Conservation (phyloP, 106 monocot species). For the Phalaenopsis equestris region DNA sequence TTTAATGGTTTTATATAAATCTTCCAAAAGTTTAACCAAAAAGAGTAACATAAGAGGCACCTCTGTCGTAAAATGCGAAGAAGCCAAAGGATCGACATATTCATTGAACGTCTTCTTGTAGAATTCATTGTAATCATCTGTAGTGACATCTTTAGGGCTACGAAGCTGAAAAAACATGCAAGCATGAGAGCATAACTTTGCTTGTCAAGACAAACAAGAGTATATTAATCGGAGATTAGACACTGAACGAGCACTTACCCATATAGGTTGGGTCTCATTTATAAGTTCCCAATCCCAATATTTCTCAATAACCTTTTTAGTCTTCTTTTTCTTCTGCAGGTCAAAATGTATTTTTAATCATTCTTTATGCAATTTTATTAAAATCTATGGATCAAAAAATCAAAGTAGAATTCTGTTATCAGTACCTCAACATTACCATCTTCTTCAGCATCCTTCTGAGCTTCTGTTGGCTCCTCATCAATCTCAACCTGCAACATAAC, state of each 20-base stretch:
- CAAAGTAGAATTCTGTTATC: not conserved
- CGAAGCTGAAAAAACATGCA: conserved; percentile 53
- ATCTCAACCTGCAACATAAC: conserved; percentile 64
- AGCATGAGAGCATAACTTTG: not conserved
- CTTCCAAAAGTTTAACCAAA: not conserved
- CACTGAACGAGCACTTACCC: conserved; percentile 42
- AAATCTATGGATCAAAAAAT: not conserved
- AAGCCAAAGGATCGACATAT: conserved; percentile 91
- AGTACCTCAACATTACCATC: conserved; percentile 52
- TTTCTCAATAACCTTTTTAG: conserved; percentile 85
- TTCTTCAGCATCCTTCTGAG: conserved; percentile 56
- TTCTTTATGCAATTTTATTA: not conserved
- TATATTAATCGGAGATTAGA: not conserved
- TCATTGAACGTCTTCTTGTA: conserved; percentile 96
- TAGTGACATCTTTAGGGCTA: conserved; percentile 88
- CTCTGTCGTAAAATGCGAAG: conserved; percentile 97
- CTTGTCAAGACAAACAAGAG: not conserved
- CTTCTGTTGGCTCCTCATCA: conserved; percentile 79
- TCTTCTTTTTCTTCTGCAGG: conserved; percentile 84
- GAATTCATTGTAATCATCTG: conserved; percentile 96
- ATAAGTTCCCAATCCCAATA: conserved; percentile 99
- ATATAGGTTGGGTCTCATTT: conserved; percentile 95
- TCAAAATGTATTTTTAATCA: not conserved
- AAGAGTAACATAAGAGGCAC: conserved; percentile 22
- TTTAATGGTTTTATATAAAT: too few species aligned